Evolutionary conservation across 805 yeast genomes (phyloP).

Genomic region (Schizosaccharomyces osmophilus): DNA sequence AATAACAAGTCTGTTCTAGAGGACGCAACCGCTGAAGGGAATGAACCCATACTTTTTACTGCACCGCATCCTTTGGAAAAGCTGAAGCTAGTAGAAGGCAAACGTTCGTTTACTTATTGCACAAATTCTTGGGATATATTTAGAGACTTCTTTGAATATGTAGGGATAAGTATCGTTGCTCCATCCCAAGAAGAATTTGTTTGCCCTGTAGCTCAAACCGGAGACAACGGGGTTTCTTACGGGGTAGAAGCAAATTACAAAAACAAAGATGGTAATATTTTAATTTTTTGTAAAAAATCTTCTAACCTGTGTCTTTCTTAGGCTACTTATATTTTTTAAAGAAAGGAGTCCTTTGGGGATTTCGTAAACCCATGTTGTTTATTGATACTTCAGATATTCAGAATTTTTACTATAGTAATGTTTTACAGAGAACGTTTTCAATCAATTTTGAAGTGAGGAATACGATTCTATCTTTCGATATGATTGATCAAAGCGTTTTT

Average conservation of each 20-base stretch:
- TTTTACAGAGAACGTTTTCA: background rate
- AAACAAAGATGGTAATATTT: background rate
- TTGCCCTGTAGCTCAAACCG: background rate
- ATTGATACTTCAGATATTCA: background rate
- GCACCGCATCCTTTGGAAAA: background rate
- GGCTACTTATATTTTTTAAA: background rate
- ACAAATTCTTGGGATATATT: background rate
- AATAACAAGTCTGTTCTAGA: too few relatives aligned
- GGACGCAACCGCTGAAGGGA: background rate
- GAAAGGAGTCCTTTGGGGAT: background rate
- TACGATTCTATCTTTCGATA: background rate
- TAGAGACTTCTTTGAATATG: background rate
- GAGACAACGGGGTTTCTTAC: background rate
- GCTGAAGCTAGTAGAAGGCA: background rate
- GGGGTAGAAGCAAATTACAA: background rate
- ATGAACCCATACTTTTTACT: background rate
- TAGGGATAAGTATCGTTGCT: background rate
- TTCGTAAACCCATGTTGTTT: background rate
- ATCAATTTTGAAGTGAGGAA: background rate
- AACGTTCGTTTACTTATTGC: background rate
- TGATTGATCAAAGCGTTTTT: background rate
- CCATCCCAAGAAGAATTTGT: background rate
- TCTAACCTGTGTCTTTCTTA: background rate
- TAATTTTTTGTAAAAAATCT: background rate
- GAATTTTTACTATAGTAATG: background rate